Base-by-base conservation (phyloP, 2,329 filamentous ascomycete species). In the Cordyceps farinosa region DNA sequence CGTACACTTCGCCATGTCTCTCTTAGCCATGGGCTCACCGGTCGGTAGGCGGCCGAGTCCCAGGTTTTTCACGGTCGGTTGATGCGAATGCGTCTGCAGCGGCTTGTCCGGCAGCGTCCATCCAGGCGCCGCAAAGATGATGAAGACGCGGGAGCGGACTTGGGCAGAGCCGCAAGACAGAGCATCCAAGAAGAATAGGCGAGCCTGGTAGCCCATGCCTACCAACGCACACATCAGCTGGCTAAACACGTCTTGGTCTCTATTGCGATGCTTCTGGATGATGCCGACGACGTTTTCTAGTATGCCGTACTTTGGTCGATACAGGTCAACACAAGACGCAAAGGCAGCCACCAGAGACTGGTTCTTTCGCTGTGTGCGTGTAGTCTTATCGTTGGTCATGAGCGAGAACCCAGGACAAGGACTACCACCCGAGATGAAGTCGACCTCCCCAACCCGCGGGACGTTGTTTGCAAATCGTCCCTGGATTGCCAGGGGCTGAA, bases 281-380 rank as follows among this genome's bases (percentile, higher is more conserved):
- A 94, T 91, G 0, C 77, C 80, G 0, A 84, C 75, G 0, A 96
- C 91, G 67, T 96, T 96, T 72, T 96, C 91, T 0, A 96, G 79
- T 0, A 94, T 67, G 0, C 87, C 89, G 70, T 90, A 94, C n/a
- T 84, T 80, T 0, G 91, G 91, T 0, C 88, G 83, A 67, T 91
- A 92, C 0, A 91, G 76, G 66, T 96, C 91, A 1, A 94, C 79
- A 64, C 84, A 91, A 0, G 90, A 86, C 0, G 87, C 87, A 44
- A 94, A 91, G 0, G 90, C 90, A 0, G 90, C 90, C 0, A 95
- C 84, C 36, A 95, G 83, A 0, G 90, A 93, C 40, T 89, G 89
- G 70, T 95, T 92, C 64, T 85, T 85, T 6, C 86, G 74, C 9
- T 90, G 88, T 4, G 77, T 61, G 0, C 78, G 70, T 2, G 82